phyloP scores from a whole-genome alignment of 108 stramenopile genomes.

The Skeletonema potamos region DNA sequence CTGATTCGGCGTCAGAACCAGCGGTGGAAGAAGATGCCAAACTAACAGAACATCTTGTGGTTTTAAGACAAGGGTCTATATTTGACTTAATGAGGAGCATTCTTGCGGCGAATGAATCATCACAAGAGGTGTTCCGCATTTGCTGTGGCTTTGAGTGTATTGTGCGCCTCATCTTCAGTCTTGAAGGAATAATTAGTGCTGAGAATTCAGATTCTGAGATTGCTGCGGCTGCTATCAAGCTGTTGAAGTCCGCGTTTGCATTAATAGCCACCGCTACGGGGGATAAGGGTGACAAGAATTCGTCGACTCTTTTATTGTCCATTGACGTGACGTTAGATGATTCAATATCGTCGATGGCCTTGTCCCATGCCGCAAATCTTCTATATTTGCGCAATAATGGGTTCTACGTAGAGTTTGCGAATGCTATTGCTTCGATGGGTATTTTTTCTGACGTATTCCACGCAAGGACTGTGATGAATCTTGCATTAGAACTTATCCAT shows the following conservation, averaged over 20 bases:
- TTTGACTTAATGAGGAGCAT: conserved; percentile 57
- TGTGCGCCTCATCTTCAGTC: conserved; percentile 50
- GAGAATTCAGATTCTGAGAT: conserved; percentile 7
- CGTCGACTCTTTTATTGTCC: conserved; percentile 17
- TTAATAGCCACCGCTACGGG: conserved; percentile 58
- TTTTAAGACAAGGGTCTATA: conserved; percentile 34
- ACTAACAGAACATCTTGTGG: conserved; percentile 13
- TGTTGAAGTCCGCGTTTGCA: conserved; percentile 54
- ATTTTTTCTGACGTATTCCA: conserved; percentile 44
- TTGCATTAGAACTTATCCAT: conserved; percentile 74
- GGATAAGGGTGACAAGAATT: background rate
- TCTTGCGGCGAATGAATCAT: conserved; percentile 56
- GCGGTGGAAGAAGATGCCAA: background rate
- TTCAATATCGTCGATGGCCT: conserved; percentile 35
- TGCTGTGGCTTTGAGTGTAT: conserved; percentile 72
- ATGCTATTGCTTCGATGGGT: conserved; percentile 60
- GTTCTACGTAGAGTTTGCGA: conserved; percentile 81
- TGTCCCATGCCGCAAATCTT: conserved; percentile 55
- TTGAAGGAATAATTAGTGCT: conserved; percentile 44
- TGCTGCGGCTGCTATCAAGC: conserved; percentile 37
- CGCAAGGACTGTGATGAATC: conserved; percentile 56
- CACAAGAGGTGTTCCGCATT: conserved; percentile 71
- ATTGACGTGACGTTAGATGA: conserved; percentile 32
- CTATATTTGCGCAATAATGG: conserved; percentile 57
- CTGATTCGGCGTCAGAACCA: background rate